phyloP scores from a whole-genome alignment of 768 basidiomycete species.

The Coprinellus micaceus region DNA sequence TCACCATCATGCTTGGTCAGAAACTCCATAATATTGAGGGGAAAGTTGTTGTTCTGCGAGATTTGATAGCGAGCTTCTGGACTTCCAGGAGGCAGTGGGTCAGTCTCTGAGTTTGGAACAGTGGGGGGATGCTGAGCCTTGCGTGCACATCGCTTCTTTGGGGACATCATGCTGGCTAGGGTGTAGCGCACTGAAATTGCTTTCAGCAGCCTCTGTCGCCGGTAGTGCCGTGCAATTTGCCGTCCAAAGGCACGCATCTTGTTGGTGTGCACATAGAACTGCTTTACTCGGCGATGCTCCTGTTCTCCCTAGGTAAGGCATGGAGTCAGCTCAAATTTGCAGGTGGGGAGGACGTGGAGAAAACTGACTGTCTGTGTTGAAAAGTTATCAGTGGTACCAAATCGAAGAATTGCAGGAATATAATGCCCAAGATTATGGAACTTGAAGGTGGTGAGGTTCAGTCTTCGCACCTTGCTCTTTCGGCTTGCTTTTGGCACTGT shows the following conservation, averaged over 20 bases:
- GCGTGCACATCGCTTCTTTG: not conserved
- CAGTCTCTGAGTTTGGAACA: not conserved
- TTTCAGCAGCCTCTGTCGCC: conserved; percentile 8
- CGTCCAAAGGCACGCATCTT: conserved; percentile 21
- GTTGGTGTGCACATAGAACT: conserved; percentile 22
- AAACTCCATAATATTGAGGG: conserved; percentile 12
- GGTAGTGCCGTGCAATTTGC: conserved; percentile 24
- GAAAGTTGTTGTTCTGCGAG: conserved; percentile 7
- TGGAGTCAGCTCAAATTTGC: not conserved
- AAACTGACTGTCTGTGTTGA: conserved; percentile 27
- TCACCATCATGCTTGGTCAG: conserved; percentile 14
- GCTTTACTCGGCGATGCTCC: conserved; percentile 33
- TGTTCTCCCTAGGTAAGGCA: conserved; percentile 29
- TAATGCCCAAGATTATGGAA: conserved; percentile 13
- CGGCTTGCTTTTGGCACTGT: conserved; percentile 22
- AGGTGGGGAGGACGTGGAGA: conserved; percentile 9
- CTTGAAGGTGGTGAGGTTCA: conserved; percentile 19
- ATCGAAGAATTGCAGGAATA: not conserved
- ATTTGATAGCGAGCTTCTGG: conserved; percentile 18
- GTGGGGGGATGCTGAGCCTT: not conserved
- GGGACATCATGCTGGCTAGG: not conserved
- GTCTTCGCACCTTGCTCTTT: not conserved
- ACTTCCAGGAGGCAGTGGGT: not conserved
- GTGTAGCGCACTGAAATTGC: not conserved
- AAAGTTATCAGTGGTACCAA: conserved; percentile 7